Conservation (phyloP, 176 grass and related monocot genomes). For the Triticum urartu region DNA sequence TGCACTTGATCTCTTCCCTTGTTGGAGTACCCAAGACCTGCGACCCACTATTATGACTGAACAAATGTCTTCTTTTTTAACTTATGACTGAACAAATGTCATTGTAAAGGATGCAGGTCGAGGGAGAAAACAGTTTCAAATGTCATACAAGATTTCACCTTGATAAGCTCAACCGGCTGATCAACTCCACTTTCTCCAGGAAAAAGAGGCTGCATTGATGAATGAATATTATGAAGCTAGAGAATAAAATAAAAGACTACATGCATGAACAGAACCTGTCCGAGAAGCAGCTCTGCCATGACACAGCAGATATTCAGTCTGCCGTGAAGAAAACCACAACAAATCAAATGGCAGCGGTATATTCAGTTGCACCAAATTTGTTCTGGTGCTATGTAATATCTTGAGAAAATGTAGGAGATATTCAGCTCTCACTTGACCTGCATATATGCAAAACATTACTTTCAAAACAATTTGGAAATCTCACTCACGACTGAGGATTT, state of each 20-base stretch:
- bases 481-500: not conserved
- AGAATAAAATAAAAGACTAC: not conserved
- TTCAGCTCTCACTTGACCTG: constrained; percentile 93
- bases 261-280: constrained; percentile 55
- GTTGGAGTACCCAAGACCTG: constrained; percentile 85
- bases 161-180: constrained; percentile 93
- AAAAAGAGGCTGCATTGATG: constrained; percentile 66
- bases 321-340: constrained; percentile 54
- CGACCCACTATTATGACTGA: constrained; percentile 16
- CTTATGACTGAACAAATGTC: constrained; percentile 31
- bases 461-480: not conserved
- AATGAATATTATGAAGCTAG: constrained; percentile 19
- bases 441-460: constrained; percentile 11
- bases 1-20: constrained; percentile 98
- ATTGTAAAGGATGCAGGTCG: not conserved
- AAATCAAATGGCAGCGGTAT: constrained; percentile 66
- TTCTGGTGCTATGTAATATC: constrained; percentile 96
- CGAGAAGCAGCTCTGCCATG: constrained; percentile 86
- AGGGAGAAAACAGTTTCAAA: not conserved
- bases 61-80: constrained; percentile 8
- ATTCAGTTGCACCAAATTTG: constrained; percentile 96
- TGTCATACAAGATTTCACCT: constrained; percentile 49
- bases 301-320: constrained; percentile 35
- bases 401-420: constrained; percentile 97
- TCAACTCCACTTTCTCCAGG: constrained; percentile 96